Base-by-base conservation (phyloP, 768 basidiomycete species). In the Pleurotus cornucopiae region DNA sequence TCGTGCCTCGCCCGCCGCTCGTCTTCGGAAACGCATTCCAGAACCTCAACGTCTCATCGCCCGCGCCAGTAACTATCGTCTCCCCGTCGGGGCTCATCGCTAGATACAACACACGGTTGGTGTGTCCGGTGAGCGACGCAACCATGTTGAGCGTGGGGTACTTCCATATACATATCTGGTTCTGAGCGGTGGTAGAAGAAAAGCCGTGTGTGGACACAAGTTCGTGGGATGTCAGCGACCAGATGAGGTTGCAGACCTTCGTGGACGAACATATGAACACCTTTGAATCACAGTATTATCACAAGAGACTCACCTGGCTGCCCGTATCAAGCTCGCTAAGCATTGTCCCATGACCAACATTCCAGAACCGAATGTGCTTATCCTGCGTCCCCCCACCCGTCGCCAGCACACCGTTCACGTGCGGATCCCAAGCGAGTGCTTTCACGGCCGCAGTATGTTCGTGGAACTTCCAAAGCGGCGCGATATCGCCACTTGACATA, bases 311-410 rank as follows among this genome's bases (percentile, higher is more conserved):
- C 57, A 96, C 95, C 81, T 99, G 96, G 59, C 90, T 93, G 3
- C 97, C 97, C 0, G 97, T 98, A 69, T 98, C 95, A 47, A 94
- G 77, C 67, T 94, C 88, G 58, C 81, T 85, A 57, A 97, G 75
- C 83, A 96, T 82, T 20, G 80, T 82, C 26, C 96, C 97, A 53
- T 85, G 92, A 37, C 82, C 74, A 5, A 89, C 91, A 67, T 99
- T 98, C 96, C 97, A 99, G 67, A 97, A 98, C 57, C 95, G 78
- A 45, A 99, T 94, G 66, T 94, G 96, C 71, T 95, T 96, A 68
- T 98, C 97, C 63, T 97, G 94, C n/a, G 96, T 99, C 6, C 96
- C 97, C 7, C 96, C 96, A 4, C 97, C 97, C 5, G 91, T 94
- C 0, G 96, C 97, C 34, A 98, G 73, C 2, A 98, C 80, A 1